Percentiles rank a stretch among this genome's conserved stretches.
These are phyloP conservation scores for Aegilops speltoides DNA, from an alignment of 176 grass and related monocot genomes.

Conservation along the genomic window DNA sequence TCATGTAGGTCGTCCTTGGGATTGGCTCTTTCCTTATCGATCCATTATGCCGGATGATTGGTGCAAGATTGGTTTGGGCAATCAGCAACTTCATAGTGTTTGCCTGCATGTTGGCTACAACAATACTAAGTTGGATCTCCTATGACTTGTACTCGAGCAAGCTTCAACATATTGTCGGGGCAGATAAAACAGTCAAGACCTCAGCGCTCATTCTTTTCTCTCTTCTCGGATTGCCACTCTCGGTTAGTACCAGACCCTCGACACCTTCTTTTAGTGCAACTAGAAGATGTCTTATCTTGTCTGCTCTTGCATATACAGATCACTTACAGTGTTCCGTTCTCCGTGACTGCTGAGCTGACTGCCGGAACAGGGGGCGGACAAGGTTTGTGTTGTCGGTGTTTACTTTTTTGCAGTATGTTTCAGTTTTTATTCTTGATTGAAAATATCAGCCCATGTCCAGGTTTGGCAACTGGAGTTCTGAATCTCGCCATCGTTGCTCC, in stretches of 20 bases:
- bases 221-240: conserved; percentile 88
- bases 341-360: conserved; percentile 85
- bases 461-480: conserved; percentile 92
- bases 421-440: background rate
- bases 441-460: conserved; percentile 40
- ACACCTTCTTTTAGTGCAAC: no score
- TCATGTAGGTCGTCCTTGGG: conserved; percentile 82
- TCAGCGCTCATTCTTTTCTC: conserved; percentile 83
- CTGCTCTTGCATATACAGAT: conserved; percentile 43
- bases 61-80: conserved; percentile 91
- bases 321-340: conserved; percentile 95
- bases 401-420: background rate
- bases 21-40: conserved; percentile 87
- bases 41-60: conserved; percentile 77
- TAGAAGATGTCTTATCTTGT: conserved; percentile 22
- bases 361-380: conserved; percentile 89
- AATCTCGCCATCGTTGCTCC: conserved; percentile 94
- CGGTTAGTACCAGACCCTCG: conserved; percentile 41
- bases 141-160: conserved; percentile 44
- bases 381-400: conserved; percentile 52
- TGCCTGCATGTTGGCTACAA: conserved; percentile 85
- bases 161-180: conserved; percentile 77
- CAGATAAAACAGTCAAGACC: conserved; percentile 60
- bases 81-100: conserved; percentile 96
- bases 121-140: conserved; percentile 74